Evolutionary conservation across 176 grass and related monocot species (phyloP).

Genomic region (Hsuehochloa calcarea): DNA sequence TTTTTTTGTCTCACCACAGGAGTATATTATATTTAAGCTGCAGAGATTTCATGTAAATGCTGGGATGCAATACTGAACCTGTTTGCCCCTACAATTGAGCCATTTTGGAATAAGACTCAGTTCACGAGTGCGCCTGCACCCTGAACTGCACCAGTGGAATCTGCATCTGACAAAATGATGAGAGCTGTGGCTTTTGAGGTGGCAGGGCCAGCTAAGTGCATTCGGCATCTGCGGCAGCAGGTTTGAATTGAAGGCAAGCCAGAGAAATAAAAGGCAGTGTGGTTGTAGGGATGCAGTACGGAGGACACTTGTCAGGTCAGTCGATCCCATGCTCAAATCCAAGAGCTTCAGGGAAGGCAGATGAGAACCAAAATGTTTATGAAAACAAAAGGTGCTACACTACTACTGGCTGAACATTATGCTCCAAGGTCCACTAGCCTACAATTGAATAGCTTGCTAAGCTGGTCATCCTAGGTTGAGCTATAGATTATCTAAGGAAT

Average conservation of each 20-base stretch:
- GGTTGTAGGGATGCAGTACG: background rate
- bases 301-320: background rate
- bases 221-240: background rate
- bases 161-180: background rate
- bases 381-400: background rate
- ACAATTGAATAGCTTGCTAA: background rate
- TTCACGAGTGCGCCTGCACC: background rate
- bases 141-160: background rate
- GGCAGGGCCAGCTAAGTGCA: background rate
- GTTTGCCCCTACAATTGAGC: background rate
- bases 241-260: no score
- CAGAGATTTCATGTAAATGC: background rate
- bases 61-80: background rate
- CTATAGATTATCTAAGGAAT: background rate
- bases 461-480: background rate
- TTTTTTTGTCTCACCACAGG: background rate
- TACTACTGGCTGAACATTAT: background rate
- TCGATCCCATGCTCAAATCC: background rate
- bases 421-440: background rate
- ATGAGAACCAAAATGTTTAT: background rate
- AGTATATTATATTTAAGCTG: background rate
- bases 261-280: background rate
- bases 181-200: background rate
- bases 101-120: background rate
- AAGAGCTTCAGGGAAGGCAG: background rate